Evolutionary conservation across 305 asterid genomes (phyloP).

Genomic region (Solanum hybrid): DNA sequence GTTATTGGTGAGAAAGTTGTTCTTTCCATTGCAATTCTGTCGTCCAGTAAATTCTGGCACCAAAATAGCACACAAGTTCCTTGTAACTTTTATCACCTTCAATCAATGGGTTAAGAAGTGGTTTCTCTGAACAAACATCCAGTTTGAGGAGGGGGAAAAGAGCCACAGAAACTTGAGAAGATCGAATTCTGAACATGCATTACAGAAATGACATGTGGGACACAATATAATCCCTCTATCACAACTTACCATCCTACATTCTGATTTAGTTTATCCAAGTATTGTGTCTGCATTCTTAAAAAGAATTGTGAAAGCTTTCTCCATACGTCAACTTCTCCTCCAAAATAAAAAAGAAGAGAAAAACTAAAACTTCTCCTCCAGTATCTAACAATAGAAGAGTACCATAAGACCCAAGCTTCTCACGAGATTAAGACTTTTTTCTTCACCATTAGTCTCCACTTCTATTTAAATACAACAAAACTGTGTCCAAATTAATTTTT

Average conservation of each 20-base stretch:
- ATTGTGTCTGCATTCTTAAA: not conserved
- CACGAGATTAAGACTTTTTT: not conserved
- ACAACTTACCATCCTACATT: not conserved
- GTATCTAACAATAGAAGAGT: not conserved
- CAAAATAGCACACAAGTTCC: not conserved
- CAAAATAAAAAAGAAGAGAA: not conserved
- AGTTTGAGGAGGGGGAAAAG: not conserved
- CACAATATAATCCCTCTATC: not conserved
- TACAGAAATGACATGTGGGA: not conserved
- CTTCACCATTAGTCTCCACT: not conserved
- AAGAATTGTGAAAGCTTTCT: not conserved
- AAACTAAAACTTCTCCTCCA: not conserved
- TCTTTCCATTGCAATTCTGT: not conserved
- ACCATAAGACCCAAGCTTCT: not conserved
- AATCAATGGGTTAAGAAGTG: not conserved
- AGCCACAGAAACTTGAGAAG: not conserved
- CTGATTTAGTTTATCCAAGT: not conserved
- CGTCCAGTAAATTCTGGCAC: not conserved
- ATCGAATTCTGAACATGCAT: not conserved
- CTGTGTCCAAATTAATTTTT: not conserved
- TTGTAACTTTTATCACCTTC: not conserved
- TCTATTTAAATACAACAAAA: not conserved
- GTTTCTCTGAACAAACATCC: not conserved
- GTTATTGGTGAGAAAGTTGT: not conserved
- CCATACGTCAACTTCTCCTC: not conserved